Evolutionary conservation across 345 rosid species (phyloP), one percentile per base, ranked within the genome.

Genomic region (Populus pruinosa): DNA sequence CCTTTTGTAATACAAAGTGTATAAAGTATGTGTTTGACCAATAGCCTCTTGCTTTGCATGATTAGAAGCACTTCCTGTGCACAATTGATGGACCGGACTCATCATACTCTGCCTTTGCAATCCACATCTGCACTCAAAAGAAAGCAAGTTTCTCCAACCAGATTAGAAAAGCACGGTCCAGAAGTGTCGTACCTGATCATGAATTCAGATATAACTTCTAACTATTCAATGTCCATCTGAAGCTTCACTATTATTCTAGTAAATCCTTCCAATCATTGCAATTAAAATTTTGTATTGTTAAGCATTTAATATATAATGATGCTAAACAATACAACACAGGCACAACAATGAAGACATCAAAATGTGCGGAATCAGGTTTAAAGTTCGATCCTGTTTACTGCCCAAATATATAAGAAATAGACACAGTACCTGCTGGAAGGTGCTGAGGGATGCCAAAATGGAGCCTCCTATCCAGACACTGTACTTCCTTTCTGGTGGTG

Each of bases 31-130:
- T 77, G 25, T 62, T 71, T 76, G 78, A 56, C 74, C 85, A 49
- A 21, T 36, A 65, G 55, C 56, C 69, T 74, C 47, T 70, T 69
- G 67, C 74, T 74, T 77, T 68, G 69, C 66, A 44, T 36, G 67
- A 67, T 83, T 82, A 89, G 83, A 89, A 89, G 87, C 93, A 89
- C 84, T 89, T 89, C 87, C 93, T 87, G 85, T 89, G 93, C 63
- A 89, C 91, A 81, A 89, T 88, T 50, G 91, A 85, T 73, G 93
- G 91, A 50, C 93, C 93, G 0, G 91, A 86, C 75, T 89, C 93
- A 55, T 89, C 91, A 63, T 88, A 88, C 61, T 89, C 93, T 6
- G 93, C 91, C 89, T 89, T 89, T 29, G 91, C 84, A 73, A 87
- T 89, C 91, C 93, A 88, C 93, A 89, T 89, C 91, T 89, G 88